Evolutionary conservation across 352 stramenopile genomes (phyloP), one percentile per base, ranked within the genome.

Genomic region (Globisporangium paroecandrum): DNA sequence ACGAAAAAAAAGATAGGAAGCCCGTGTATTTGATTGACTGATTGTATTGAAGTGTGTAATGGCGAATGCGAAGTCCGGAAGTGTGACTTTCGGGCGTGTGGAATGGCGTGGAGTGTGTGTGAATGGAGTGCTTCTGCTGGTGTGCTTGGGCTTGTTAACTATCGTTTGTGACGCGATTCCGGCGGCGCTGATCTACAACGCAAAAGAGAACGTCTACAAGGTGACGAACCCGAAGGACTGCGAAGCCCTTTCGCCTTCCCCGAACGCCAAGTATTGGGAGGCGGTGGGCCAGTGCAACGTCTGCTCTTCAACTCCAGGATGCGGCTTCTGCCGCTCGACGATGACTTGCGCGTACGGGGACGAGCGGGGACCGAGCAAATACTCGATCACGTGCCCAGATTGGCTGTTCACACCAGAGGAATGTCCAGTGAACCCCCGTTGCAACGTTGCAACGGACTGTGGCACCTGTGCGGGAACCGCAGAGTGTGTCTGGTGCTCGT

Each of bases 291-390:
- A 73, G n/a, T 98, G 93, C 76, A 75, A 77, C 24, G 63, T 70
- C 18, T 98, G 93, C 62, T 69, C 91, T 38, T 65, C 72, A 8
- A 76, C 83, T 53, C 64, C 73, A 12, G 76, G 78, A 13, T 98
- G 93, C 62, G 94, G 94, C 3, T 98, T 92, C 65, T 98, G 94
- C 68, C 75, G 92, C 57, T 97, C 90, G 58, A 98, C 91, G n/a
- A 81, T 98, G 69, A 85, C 75, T 64, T 98, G 94, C 70, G 68
- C 89, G 25, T 68, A 72, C 4, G 91, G 93, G n/a, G 78, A 78
- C 41, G 69, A 77, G n/a, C 69, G 77, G 18, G 89, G 83, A 7
- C 85, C 79, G 22, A 70, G 38, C 64, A 66, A 20, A 72, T 74
- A 13, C 12, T 41, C 58, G 69, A 62, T 77, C 4, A 76, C 59